Evolutionary conservation across 805 yeast species (phyloP), one percentile per base, ranked within the genome.

Genomic region (Wickerhamomyces rabaulensis): DNA sequence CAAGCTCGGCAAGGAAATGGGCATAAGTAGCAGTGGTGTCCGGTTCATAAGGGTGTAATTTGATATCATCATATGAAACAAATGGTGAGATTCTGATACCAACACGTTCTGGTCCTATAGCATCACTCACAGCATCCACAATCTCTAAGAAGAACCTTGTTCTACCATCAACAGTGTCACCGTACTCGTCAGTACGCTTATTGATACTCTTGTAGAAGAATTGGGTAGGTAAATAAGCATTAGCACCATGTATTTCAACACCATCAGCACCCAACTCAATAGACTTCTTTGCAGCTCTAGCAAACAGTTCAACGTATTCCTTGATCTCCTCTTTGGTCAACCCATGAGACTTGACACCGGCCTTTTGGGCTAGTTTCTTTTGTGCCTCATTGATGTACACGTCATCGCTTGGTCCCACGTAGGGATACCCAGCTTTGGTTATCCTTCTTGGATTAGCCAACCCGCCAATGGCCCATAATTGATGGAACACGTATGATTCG

Each of bases 381-480:
- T 60, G 46, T 15, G 58, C 68, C 22, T 69, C 73, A 47, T 56
- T 56, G 47, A 54, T 51, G 53, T 67, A 69, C 5, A 66, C 52
- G 8, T 46, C 59, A 39, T 73, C 67, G 31, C 74, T 65, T 6
- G 76, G 73, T 43, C 69, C 68, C 42, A 64, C 64, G 53, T 62
- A 67, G 41, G 66, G 64, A 25, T 60, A 37, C 12, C 73, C 73
- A 22, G 63, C 64, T 25, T 62, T 53, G 41, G 70, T 67, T 46
- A 70, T 50, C 5, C 60, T 46, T 6, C 53, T 63, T 17, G 76
- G 74, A 52, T 51, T 61, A 1, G 69, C 74, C 65, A 56, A 68
- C 67, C 66, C 60, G 46, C 72, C 71, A 41, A 78, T 57, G 15
- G 65, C 69, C 54, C 82, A 78, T 26, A 81, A 50, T 64, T 80